Base-by-base conservation (phyloP, 2,329 filamentous ascomycete genomes). In the Cladosporium halotolerans region DNA sequence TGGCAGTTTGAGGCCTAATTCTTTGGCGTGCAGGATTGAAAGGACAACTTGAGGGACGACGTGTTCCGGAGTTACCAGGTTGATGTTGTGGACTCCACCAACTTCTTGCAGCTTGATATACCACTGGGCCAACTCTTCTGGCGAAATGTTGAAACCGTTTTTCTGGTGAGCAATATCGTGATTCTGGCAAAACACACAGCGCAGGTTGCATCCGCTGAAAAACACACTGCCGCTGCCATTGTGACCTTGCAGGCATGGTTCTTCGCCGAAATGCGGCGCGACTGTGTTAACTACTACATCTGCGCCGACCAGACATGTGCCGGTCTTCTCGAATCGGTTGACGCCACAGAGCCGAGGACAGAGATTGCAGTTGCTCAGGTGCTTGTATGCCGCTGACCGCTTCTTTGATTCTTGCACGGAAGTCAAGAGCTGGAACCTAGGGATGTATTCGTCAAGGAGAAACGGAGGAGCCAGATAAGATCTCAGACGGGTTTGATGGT, bases 51-150 rank as follows among this genome's bases (percentile, higher is more conserved):
- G 89, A 0, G 89, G 88, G 3, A 90, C 88, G 14, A 95, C 86
- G 67, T 95, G 89, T 66, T 95, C 89, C 0, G 89, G 88, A 0
- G 88, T 95, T 54, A 95, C 80, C 18, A 92, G 80, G 68, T 95
- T 93, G 76, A 95, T 91, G 67, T 93, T 93, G 73, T 95, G 88
- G n/a, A 89, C 86, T 8, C 78, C 73, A n/a, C 88, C 89, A 2
- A 88, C 79, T 28, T 88, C 77, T 66, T 93, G 88, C 41, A 95
- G 73, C 71, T 93, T 93, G 54, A 93, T 63, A 69, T 86, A 91
- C 89, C 89, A 93, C 50, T 86, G 83, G 4, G 79, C 89, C 4
- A 95, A 78, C 65, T 90, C 80, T 67, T 91, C 86, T 0, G 88
- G 86, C 0, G 84, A 86, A 31, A 93, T 72, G 60, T 91, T 85